Percentiles rank a stretch among this genome's conserved stretches.
These are phyloP conservation scores for Scenedesmus sp. DNA, from an alignment of 163 green algal species.

Conservation along the genomic window DNA sequence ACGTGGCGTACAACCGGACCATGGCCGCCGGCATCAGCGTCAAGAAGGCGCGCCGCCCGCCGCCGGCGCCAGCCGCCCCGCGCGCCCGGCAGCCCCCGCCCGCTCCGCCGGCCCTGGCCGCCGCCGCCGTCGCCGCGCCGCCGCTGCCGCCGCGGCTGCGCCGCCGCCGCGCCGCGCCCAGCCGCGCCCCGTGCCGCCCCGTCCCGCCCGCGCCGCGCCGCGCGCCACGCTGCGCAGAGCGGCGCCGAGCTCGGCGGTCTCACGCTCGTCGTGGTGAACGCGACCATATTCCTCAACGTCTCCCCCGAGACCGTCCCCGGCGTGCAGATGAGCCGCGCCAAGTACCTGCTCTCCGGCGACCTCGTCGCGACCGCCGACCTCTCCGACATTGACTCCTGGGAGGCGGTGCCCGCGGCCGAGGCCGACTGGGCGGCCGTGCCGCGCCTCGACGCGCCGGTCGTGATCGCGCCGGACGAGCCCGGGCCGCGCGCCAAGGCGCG, in stretches of 20 bases:
- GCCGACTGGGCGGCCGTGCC: conserved; percentile 8
- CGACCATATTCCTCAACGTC: conserved; percentile 3
- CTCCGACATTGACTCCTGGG: conserved; percentile 1
- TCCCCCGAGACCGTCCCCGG: conserved; percentile 9
- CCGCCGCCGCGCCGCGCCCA: too few species aligned
- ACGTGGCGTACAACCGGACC: conserved; percentile 36
- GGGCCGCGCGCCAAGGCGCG: conserved; percentile 11
- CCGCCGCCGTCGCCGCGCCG: too few species aligned
- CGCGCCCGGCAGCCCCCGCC: too few species aligned
- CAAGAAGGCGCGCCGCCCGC: background rate
- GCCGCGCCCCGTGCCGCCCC: too few species aligned
- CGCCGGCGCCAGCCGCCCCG: background rate
- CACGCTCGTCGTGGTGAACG: conserved; percentile 7
- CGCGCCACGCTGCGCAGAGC: background rate
- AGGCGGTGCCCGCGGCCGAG: background rate
- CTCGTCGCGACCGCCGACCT: conserved; percentile 35
- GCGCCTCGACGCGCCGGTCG: conserved; percentile 2
- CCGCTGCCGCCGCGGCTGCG: too few species aligned
- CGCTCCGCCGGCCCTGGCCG: too few species aligned
- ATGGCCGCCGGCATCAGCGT: conserved; percentile 9
- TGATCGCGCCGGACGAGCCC: background rate
- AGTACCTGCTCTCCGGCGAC: conserved; percentile 10
- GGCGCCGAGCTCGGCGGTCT: background rate
- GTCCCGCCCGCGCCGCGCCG: too few species aligned
- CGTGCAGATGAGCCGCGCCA: conserved; percentile 6